A percentile compares a stretch with the other conserved stretches of the same genome.
Conservation (phyloP, 73 alveolate species). For the Tetrahymena elliotti region DNA sequence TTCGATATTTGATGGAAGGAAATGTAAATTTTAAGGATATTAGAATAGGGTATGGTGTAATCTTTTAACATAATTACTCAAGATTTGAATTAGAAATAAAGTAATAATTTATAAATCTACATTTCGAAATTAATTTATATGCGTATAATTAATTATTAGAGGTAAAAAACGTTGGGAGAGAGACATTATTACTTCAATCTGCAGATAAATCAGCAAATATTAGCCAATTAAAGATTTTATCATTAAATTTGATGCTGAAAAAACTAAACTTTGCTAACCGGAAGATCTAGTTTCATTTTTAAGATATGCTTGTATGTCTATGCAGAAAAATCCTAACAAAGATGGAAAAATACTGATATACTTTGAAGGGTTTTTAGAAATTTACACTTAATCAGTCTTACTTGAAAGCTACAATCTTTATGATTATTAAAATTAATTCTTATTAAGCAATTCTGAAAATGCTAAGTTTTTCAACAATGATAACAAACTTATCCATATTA, state of each 20-base stretch:
- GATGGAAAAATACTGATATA: background rate
- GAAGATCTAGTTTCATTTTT: background rate
- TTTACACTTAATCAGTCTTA: background rate
- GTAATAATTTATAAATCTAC: background rate
- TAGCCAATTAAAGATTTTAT: background rate
- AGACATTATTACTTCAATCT: background rate
- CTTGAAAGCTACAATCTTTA: background rate
- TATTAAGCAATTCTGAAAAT: background rate
- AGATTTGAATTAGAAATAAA: background rate
- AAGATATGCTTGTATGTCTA: background rate
- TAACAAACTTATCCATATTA: background rate
- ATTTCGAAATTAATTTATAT: background rate
- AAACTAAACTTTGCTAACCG: background rate
- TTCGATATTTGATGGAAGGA: background rate
- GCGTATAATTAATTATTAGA: background rate
- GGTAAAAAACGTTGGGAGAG: background rate
- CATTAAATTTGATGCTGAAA: background rate
- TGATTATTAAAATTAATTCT: background rate
- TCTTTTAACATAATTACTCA: background rate
- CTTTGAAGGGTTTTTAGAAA: background rate
- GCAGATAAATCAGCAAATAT: background rate
- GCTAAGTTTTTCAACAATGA: background rate
- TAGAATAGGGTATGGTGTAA: background rate
- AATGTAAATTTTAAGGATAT: background rate
- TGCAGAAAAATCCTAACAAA: background rate